Evolutionary conservation across 2,329 filamentous ascomycete genomes (phyloP).

Genomic region (Pyricularia sp.): DNA sequence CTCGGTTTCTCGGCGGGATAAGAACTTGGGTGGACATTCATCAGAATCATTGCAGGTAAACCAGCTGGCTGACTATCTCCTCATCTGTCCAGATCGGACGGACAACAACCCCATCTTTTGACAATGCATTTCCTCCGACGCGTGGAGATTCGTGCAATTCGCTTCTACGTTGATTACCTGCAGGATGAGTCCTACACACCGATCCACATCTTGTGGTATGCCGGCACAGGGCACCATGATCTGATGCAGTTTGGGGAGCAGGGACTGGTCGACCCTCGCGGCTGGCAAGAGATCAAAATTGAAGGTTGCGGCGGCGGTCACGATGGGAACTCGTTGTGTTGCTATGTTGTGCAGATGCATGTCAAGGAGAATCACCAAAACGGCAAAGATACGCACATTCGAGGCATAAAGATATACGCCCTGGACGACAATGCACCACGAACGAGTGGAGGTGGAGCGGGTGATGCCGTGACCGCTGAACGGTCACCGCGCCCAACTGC

Average conservation of each 20-base stretch:
- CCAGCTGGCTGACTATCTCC: background rate
- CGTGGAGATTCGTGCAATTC: constrained; percentile 62
- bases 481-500: too few relatives aligned
- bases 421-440: constrained; percentile 36
- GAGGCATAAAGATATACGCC: constrained; percentile 77
- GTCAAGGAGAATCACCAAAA: constrained; percentile 97
- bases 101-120: constrained; percentile 68
- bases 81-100: constrained; percentile 49
- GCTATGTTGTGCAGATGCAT: constrained; percentile 80
- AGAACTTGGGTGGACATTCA: background rate
- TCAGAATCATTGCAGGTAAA: background rate
- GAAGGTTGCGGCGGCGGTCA: constrained; percentile 40
- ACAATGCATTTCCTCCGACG: constrained; percentile 75
- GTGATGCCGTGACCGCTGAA: background rate
- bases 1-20: background rate
- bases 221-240: constrained; percentile 83
- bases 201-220: constrained; percentile 78
- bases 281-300: constrained; percentile 73
- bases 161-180: constrained; percentile 82
- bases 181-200: constrained; percentile 95
- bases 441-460: constrained; percentile 14
- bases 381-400: constrained; percentile 95
- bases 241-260: constrained; percentile 78
- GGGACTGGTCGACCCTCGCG: constrained; percentile 63
- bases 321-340: constrained; percentile 64